A percentile compares a stretch with the other conserved stretches of the same genome.
phyloP scores from a whole-genome alignment of 371 early-diverging fungal species.

The Choanephora cucurbitarum region DNA sequence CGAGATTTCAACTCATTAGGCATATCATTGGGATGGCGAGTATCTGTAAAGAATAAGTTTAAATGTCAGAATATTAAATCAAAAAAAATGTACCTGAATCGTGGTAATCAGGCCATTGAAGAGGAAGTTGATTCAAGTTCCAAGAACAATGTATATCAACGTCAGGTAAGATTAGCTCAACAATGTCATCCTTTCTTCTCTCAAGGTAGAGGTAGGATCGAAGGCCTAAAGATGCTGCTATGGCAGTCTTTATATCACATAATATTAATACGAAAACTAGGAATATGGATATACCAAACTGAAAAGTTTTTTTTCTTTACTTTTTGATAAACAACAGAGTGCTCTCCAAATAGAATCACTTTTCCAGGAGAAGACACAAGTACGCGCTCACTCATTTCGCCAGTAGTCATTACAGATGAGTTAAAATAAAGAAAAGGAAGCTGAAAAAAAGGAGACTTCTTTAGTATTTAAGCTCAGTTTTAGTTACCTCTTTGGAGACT shows the following conservation, averaged over 20 bases:
- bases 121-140: slow-evolving; percentile 40
- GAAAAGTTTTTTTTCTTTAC: slow-evolving; percentile 40
- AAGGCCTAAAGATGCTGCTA: slow-evolving; percentile 76
- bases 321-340: slow-evolving; percentile 96
- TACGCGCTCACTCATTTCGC: slow-evolving; percentile 19
- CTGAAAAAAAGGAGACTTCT: not conserved
- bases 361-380: slow-evolving; percentile 91
- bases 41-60: slow-evolving; percentile 19
- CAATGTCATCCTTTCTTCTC: slow-evolving; percentile 37
- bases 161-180: slow-evolving; percentile 57
- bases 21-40: slow-evolving; percentile 43
- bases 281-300: not conserved
- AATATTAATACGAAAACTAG: not conserved
- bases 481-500: not conserved
- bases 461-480: not conserved
- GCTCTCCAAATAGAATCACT: slow-evolving; percentile 97
- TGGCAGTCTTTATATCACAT: slow-evolving; percentile 46
- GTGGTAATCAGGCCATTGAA: slow-evolving; percentile 12
- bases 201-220: slow-evolving; percentile 63
- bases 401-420: slow-evolving; percentile 11
- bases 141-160: slow-evolving; percentile 46
- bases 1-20: slow-evolving; percentile 24
- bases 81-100: slow-evolving; percentile 21
- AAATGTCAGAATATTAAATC: slow-evolving; percentile 2
- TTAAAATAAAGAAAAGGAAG: not conserved